phyloP scores from a whole-genome alignment of 1,139 yeast species.

The Sugiyamaella japonica region DNA sequence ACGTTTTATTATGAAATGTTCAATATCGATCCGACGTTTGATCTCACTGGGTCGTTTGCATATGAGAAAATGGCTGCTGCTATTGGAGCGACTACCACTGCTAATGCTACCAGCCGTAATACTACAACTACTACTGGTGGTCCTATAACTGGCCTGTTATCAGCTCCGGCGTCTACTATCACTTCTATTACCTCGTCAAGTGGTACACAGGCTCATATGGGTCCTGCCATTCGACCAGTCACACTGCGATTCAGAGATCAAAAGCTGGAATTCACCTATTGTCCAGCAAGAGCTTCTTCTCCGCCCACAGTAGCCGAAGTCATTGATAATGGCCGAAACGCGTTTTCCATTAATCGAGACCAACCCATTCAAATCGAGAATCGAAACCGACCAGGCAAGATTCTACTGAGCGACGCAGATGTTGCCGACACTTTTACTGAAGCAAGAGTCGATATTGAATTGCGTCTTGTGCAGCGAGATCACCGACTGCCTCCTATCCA shows the following conservation, averaged over 20 bases:
- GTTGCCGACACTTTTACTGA: constrained; percentile 37
- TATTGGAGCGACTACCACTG: constrained; percentile 13
- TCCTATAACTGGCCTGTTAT: constrained; percentile 7
- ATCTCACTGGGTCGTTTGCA: constrained; percentile 13
- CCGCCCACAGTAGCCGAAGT: constrained; percentile 70
- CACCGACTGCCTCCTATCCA: not conserved
- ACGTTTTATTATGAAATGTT: constrained; percentile 66
- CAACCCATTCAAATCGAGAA: constrained; percentile 41
- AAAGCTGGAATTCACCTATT: constrained; percentile 57
- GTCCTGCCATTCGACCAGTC: constrained; percentile 43
- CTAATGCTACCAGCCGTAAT: not conserved
- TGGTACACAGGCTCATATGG: not conserved
- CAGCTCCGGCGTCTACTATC: constrained; percentile 24
- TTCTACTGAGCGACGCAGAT: constrained; percentile 37
- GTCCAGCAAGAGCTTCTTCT: constrained; percentile 54
- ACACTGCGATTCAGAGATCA: constrained; percentile 47
- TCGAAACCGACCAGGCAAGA: constrained; percentile 26
- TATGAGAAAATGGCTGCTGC: constrained; percentile 22
- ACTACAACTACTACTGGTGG: not conserved
- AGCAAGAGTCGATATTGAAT: constrained; percentile 23
- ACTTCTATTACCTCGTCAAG: constrained; percentile 21
- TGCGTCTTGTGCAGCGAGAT: constrained; percentile 14
- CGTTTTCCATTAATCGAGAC: constrained; percentile 54
- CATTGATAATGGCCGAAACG: constrained; percentile 66
- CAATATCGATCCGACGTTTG: constrained; percentile 46